phyloP scores from a whole-genome alignment of 495 filamentous ascomycete genomes.

The Aspergillus ostianus region DNA sequence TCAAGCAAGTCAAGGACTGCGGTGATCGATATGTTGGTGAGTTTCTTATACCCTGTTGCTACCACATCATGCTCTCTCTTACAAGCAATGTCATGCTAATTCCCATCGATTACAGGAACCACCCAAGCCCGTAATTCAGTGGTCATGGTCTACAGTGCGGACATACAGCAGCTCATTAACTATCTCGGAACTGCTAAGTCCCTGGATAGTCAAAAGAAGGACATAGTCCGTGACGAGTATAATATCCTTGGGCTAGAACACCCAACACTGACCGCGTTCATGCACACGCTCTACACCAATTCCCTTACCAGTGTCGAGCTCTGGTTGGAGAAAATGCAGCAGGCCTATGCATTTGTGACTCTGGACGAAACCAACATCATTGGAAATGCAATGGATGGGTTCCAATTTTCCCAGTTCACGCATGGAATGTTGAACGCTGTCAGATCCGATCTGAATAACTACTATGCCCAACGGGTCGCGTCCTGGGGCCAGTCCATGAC shows the following conservation, averaged over 20 bases:
- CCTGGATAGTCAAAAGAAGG: background rate
- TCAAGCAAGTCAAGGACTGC: background rate
- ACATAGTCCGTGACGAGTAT: background rate
- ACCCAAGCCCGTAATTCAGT: background rate
- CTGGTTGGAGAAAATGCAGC: background rate
- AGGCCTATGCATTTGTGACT: background rate
- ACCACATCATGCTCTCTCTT: too few species aligned
- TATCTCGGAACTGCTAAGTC: background rate
- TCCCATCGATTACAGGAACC: background rate
- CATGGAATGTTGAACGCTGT: background rate
- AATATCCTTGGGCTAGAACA: background rate
- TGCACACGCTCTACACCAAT: background rate
- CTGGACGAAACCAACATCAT: background rate
- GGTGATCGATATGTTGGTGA: background rate
- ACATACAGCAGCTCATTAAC: background rate
- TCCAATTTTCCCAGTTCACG: background rate
- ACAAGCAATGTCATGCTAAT: background rate
- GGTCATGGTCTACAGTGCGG: background rate
- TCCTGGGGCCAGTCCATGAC: background rate
- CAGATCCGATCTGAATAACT: background rate
- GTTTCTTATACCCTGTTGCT: background rate
- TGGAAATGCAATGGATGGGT: background rate
- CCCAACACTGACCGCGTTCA: background rate
- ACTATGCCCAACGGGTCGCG: background rate
- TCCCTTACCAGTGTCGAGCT: background rate